Evolutionary conservation across 2,329 filamentous ascomycete genomes (phyloP).

Genomic region (Chrysoporthe austroafricana): DNA sequence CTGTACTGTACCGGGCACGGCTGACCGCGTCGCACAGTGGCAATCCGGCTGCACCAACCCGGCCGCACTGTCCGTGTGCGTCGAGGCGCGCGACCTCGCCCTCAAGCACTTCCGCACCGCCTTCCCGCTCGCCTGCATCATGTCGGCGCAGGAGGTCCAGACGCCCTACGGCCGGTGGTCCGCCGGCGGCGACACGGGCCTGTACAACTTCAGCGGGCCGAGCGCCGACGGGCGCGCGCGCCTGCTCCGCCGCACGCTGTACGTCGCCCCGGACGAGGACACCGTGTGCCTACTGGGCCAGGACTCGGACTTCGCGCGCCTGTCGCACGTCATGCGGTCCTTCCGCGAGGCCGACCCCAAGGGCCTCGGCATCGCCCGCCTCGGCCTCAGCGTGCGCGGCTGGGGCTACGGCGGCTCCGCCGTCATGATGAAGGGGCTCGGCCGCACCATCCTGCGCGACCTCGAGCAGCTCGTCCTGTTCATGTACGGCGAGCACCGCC

Average conservation of each 20-base stretch:
- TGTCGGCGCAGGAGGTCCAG: not conserved
- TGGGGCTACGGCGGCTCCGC: slow-evolving; percentile 34
- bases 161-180: not conserved
- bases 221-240: slow-evolving; percentile 10
- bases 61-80: slow-evolving; percentile 37
- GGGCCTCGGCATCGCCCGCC: slow-evolving; percentile 31
- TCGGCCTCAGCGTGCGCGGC: slow-evolving; percentile 36
- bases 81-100: slow-evolving; percentile 39
- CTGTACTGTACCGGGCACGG: too few species aligned
- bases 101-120: slow-evolving; percentile 37
- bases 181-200: slow-evolving; percentile 28
- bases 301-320: slow-evolving; percentile 33
- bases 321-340: slow-evolving; percentile 32
- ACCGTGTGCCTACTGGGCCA: slow-evolving; percentile 39
- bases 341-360: slow-evolving; percentile 33
- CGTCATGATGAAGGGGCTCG: slow-evolving; percentile 33
- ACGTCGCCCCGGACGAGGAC: slow-evolving; percentile 38
- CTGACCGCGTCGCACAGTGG: slow-evolving; percentile 31
- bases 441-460: slow-evolving; percentile 32
- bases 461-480: slow-evolving; percentile 39
- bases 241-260: slow-evolving; percentile 33
- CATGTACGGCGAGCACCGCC: slow-evolving; percentile 36
- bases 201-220: slow-evolving; percentile 19
- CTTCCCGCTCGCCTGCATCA: slow-evolving; percentile 34
- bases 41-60: slow-evolving; percentile 40